Conservation (phyloP, 768 basidiomycete genomes). For the Favolaschia claudopus region DNA sequence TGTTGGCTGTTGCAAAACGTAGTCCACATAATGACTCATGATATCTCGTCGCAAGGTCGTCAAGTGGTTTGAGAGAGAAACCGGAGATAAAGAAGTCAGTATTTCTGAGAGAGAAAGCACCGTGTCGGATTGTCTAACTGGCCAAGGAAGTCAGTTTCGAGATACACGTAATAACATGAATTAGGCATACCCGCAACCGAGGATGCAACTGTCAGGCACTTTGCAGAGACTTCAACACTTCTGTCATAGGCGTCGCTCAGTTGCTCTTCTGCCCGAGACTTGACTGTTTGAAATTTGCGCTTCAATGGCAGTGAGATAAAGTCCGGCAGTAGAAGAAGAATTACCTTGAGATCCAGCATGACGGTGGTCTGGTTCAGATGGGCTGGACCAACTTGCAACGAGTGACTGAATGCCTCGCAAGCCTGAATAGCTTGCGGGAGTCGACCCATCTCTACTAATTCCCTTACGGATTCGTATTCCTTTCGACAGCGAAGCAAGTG, state of each 20-base stretch:
- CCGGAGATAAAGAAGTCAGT: conserved; percentile 63
- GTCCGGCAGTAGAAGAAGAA: neutral
- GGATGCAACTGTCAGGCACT: conserved; percentile 57
- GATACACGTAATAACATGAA: neutral
- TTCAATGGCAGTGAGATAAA: conserved; percentile 34
- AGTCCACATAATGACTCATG: conserved; percentile 63
- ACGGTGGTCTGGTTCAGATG: conserved; percentile 62
- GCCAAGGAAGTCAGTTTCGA: conserved; percentile 4
- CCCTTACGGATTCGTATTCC: conserved; percentile 52
- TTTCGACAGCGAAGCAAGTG: conserved; percentile 62
- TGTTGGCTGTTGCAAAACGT: conserved; percentile 60
- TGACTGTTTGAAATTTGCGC: conserved; percentile 62
- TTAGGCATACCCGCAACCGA: conserved; percentile 52
- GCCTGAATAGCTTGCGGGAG: conserved; percentile 69
- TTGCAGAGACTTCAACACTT: conserved; percentile 59
- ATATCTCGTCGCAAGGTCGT: conserved; percentile 72
- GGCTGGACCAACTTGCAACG: conserved; percentile 56
- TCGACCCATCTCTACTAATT: conserved; percentile 60
- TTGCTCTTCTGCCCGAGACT: conserved; percentile 73
- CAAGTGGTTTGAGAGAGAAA: conserved; percentile 63
- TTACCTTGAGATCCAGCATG: conserved; percentile 65
- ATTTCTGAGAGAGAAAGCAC: conserved; percentile 60
- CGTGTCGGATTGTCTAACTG: conserved; percentile 66
- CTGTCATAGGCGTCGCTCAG: conserved; percentile 72
- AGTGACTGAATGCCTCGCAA: conserved; percentile 47